Percentiles rank a stretch among this genome's conserved stretches.
Conservation (phyloP, 2,329 filamentous ascomycete species). For the Calonectria henricotiae region DNA sequence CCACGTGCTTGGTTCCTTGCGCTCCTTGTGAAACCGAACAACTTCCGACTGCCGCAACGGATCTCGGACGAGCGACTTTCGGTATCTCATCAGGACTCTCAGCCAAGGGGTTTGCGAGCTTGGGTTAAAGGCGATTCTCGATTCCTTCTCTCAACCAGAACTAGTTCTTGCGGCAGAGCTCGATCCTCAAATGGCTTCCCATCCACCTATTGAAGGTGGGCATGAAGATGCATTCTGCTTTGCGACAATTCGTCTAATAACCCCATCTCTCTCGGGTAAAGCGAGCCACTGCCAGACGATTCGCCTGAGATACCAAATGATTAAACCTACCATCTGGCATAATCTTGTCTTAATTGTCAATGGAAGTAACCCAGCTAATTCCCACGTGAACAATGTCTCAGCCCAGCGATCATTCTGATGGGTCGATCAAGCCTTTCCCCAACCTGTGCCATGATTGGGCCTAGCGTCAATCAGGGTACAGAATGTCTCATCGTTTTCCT, state of each 20-base stretch:
- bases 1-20: neutral
- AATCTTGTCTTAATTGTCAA: neutral
- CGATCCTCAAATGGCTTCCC: too few relatives aligned
- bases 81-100: too few relatives aligned
- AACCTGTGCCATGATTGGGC: too few relatives aligned
- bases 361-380: neutral
- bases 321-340: too few relatives aligned
- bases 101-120: neutral
- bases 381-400: neutral
- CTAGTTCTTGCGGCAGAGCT: neutral
- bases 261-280: neutral
- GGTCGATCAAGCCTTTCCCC: neutral
- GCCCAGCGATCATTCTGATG: neutral
- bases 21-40: neutral
- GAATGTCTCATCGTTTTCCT: neutral
- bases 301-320: neutral
- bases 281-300: neutral
- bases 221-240: neutral
- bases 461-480: neutral
- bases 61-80: neutral
- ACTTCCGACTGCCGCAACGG: neutral
- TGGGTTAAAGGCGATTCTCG: neutral
- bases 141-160: too few relatives aligned
- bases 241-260: neutral
- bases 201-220: too few relatives aligned